Evolutionary conservation across 495 filamentous ascomycete genomes (phyloP).

Genomic region (Podospora conica): DNA sequence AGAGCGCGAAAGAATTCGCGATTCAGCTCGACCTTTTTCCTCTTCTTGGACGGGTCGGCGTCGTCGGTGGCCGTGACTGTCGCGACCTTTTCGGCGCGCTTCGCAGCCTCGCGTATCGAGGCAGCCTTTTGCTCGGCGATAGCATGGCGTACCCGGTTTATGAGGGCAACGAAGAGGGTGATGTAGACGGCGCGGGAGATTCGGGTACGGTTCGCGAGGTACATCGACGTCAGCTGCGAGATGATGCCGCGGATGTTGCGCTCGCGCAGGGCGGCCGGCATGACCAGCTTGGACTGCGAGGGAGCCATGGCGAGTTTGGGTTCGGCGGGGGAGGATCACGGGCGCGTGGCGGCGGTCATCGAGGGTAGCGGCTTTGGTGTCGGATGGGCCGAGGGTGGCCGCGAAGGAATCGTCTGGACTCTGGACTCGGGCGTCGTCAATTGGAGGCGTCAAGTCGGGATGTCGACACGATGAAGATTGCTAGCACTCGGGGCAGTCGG

Average conservation of each 20-base stretch:
- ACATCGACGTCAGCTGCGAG: constrained; percentile 64
- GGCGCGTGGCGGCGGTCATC: constrained; percentile 13
- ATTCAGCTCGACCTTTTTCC: constrained; percentile 88
- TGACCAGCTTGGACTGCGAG: constrained; percentile 69
- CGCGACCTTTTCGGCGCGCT: constrained; percentile 51
- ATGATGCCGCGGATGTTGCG: constrained; percentile 68
- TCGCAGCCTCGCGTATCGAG: constrained; percentile 60
- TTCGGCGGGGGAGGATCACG: constrained; percentile 3
- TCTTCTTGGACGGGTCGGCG: constrained; percentile 34
- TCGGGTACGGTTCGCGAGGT: constrained; percentile 76
- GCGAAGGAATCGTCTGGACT: background rate
- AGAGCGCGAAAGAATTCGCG: constrained; percentile 90
- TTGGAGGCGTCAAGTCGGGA: background rate
- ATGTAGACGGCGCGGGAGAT: constrained; percentile 91
- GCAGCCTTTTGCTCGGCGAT: constrained; percentile 90
- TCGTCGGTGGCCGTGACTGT: constrained; percentile 43
- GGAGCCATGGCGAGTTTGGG: constrained; percentile 51
- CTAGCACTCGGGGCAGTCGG: background rate
- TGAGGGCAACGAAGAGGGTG: constrained; percentile 80
- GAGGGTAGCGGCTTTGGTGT: constrained; percentile 1
- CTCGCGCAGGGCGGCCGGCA: constrained; percentile 47
- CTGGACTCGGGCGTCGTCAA: background rate
- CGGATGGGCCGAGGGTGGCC: background rate
- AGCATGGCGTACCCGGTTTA: constrained; percentile 85
- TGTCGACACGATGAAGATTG: background rate